Evolutionary conservation across 2,329 filamentous ascomycete species (phyloP), one percentile per base, ranked within the genome.

Genomic region (Zasmidium angulare): DNA sequence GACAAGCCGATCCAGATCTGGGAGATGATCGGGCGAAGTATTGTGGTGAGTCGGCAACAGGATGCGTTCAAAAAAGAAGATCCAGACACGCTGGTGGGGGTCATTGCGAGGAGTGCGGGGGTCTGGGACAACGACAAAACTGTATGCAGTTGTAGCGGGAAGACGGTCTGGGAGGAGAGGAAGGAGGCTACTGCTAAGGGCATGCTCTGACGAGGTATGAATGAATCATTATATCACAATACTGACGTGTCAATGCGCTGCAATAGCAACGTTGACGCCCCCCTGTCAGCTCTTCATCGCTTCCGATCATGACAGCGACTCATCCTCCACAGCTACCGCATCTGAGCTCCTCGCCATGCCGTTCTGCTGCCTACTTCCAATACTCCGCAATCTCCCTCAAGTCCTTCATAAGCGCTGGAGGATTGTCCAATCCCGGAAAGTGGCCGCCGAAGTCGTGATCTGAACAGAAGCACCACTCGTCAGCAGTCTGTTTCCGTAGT

Each of bases 111-210:
- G 72, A 97, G 93, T 75, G 93, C 95, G 17, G 95, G 95, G n/a
- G 89, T 96, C 62, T 99, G 95, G 95, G 93, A 97, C 75, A 96
- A 99, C 70, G 91, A 97, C 74, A 99, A 98, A 83, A 96, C 90
- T 49, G 93, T 99, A 4, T 99, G 95, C 75, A 96, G 92, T 50
- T 99, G 95, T 77, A 96, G 92, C 40, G 95, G 95, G 2, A 98
- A 98, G 85, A 98, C 93, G 58, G 85, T 99, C 11, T 99, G 95
- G 95, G 90, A 99, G 77, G 95, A 99, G 81, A 86, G 95, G 68
- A 88, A 88, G 77, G 93, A 97, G 71, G 91, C 96, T 78, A 86
- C 93, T 46, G 82, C 84, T 66, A 93, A 91, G 78, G 95, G 95
- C 2, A 98, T 99, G 91, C 79, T 95, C 68, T 97, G 58, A 40